Conservation (phyloP, 805 yeast species). For the Starmerella floricola region DNA sequence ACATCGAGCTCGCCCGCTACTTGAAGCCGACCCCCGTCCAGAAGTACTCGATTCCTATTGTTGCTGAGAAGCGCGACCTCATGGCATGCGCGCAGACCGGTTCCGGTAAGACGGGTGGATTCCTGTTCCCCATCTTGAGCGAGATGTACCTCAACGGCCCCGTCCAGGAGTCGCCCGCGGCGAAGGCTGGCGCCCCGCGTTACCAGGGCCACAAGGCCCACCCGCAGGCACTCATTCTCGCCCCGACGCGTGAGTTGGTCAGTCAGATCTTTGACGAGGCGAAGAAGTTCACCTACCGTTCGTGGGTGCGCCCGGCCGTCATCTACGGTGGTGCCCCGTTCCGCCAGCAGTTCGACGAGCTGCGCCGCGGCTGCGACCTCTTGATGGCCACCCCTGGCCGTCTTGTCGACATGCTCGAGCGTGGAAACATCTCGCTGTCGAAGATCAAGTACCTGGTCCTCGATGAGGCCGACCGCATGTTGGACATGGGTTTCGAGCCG, state of each 20-base stretch:
- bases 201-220: constrained; percentile 52
- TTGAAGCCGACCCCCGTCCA: constrained; percentile 94
- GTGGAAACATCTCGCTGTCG: constrained; percentile 81
- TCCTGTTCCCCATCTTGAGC: constrained; percentile 92
- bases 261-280: constrained; percentile 95
- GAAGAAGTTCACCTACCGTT: constrained; percentile 88
- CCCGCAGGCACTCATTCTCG: constrained; percentile 92
- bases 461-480: constrained; percentile 99
- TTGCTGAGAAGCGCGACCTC: constrained; percentile 77
- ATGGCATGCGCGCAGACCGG: constrained; percentile 98
- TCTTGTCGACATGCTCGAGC: constrained; percentile 85
- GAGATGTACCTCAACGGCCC: constrained; percentile 88
- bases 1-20: constrained; percentile 79
- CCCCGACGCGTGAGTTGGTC: constrained; percentile 98
- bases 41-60: constrained; percentile 85
- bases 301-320: constrained; percentile 94
- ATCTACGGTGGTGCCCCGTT: constrained; percentile 99
- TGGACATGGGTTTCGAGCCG: constrained; percentile 99
- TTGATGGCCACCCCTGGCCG: constrained; percentile 99
- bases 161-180: constrained; percentile 26
- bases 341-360: constrained; percentile 70
- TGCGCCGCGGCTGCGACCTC: constrained; percentile 88
- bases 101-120: constrained; percentile 99
- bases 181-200: constrained; percentile 10
- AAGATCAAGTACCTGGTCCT: constrained; percentile 88